Percentiles rank a stretch among this genome's conserved stretches.
These are phyloP conservation scores for Extremus antarcticus DNA, from an alignment of 495 filamentous ascomycete species.

Conservation along the genomic window DNA sequence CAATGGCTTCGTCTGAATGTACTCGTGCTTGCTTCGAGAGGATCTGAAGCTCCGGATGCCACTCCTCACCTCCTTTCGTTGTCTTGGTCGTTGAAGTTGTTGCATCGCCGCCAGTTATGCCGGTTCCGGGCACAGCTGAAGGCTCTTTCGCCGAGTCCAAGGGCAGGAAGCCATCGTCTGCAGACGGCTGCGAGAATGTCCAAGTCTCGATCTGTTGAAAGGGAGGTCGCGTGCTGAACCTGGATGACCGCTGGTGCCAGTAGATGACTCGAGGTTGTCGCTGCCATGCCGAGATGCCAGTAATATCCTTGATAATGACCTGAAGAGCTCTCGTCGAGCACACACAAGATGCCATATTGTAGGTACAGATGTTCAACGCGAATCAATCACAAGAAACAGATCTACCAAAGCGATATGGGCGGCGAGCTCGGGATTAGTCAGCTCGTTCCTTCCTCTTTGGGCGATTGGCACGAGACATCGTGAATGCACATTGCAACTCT, in stretches of 20 bases:
- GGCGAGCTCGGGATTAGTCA: not conserved
- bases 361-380: too few species aligned
- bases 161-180: not conserved
- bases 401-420: too few species aligned
- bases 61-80: not conserved
- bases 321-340: not conserved
- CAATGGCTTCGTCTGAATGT: not conserved
- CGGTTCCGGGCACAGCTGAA: not conserved
- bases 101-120: too few species aligned
- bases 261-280: not conserved
- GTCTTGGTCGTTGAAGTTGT: not conserved
- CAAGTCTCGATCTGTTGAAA: not conserved
- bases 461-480: not conserved
- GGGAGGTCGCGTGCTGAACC: not conserved
- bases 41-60: constrained; percentile 12
- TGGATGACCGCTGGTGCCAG: not conserved
- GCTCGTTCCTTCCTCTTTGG: not conserved
- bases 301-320: not conserved
- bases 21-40: not conserved
- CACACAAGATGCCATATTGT: not conserved
- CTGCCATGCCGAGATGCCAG: not conserved
- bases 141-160: not conserved
- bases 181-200: too few species aligned
- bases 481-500: too few species aligned
- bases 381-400: too few species aligned